phyloP scores from a whole-genome alignment of 73 alveolate species.

The Stentor coeruleus region DNA sequence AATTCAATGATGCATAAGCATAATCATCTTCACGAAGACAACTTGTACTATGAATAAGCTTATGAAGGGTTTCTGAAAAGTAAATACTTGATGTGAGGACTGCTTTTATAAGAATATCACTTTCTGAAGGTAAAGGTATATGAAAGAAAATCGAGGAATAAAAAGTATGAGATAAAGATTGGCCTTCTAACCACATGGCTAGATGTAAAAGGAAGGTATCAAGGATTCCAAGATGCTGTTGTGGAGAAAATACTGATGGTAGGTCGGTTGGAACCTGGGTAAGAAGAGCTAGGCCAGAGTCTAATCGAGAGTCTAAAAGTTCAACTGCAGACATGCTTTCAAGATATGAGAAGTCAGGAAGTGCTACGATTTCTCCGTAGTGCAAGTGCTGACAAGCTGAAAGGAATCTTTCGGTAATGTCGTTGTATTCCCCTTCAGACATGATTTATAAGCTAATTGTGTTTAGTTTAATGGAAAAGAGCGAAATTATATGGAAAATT shows the following conservation, averaged over 20 bases:
- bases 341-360: slow-evolving; percentile 8
- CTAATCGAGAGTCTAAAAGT: slow-evolving; percentile 3
- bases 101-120: background rate
- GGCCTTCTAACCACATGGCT: slow-evolving; percentile 12
- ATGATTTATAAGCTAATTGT: too few species aligned
- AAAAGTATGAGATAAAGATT: slow-evolving; percentile 2
- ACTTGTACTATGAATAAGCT: slow-evolving; percentile 2
- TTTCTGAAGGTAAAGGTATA: background rate
- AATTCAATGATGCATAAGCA: background rate
- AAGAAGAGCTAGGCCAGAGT: slow-evolving; percentile 16
- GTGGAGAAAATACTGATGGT: background rate
- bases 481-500: too few species aligned
- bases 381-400: background rate
- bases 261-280: background rate
- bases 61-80: background rate
- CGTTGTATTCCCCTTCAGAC: too few species aligned
- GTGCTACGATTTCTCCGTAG: background rate
- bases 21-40: slow-evolving; percentile 23
- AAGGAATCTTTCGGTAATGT: background rate
- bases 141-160: slow-evolving; percentile 5
- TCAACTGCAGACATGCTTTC: slow-evolving; percentile 27
- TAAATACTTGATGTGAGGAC: background rate
- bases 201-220: background rate
- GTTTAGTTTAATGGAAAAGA: too few species aligned
- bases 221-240: background rate